These are phyloP conservation scores for Flaveria sonorensis DNA, from an alignment of 129 eudicot genomes.

Conservation along the genomic window DNA sequence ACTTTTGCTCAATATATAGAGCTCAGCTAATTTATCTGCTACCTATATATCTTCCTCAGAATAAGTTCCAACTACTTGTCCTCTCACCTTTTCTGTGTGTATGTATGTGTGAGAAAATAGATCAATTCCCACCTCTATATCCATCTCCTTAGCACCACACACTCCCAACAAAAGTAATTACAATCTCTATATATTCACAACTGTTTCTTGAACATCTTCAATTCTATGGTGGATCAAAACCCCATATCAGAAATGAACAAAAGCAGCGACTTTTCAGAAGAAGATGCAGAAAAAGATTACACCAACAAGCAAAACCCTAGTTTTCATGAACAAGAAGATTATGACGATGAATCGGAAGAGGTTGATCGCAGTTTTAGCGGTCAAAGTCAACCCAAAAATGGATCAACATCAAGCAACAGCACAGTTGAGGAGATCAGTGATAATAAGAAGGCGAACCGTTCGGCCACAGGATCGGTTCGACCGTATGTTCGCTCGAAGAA, in stretches of 20 bases:
- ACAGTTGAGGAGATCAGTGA: conserved; percentile 64
- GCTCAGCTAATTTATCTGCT: conserved; percentile 27
- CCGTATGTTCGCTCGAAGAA: conserved; percentile 63
- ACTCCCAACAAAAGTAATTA: conserved; percentile 10
- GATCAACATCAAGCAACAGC: conserved; percentile 64
- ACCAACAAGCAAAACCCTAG: conserved; percentile 48
- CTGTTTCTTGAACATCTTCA: conserved; percentile 28
- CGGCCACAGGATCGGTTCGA: conserved; percentile 49
- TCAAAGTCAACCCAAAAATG: conserved; percentile 33
- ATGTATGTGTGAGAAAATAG: conserved; percentile 12
- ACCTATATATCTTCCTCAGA: conserved; percentile 27
- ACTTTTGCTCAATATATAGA: conserved; percentile 32
- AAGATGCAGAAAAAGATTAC: conserved; percentile 41
- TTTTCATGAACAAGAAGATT: conserved; percentile 19
- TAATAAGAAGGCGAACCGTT: conserved; percentile 44
- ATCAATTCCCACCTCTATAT: conserved; percentile 17
- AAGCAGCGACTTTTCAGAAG: conserved; percentile 31
- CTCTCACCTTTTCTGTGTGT: conserved; percentile 26
- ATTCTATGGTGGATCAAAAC: conserved; percentile 21
- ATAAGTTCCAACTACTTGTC: conserved; percentile 44
- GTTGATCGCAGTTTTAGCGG: conserved; percentile 27
- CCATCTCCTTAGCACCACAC: conserved; percentile 22
- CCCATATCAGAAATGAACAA: conserved; percentile 35
- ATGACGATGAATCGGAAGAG: conserved; percentile 40
- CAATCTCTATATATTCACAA: conserved; percentile 12